These are phyloP conservation scores for Leishmania tropica DNA, from an alignment of 208 protist species.

Conservation along the genomic window DNA sequence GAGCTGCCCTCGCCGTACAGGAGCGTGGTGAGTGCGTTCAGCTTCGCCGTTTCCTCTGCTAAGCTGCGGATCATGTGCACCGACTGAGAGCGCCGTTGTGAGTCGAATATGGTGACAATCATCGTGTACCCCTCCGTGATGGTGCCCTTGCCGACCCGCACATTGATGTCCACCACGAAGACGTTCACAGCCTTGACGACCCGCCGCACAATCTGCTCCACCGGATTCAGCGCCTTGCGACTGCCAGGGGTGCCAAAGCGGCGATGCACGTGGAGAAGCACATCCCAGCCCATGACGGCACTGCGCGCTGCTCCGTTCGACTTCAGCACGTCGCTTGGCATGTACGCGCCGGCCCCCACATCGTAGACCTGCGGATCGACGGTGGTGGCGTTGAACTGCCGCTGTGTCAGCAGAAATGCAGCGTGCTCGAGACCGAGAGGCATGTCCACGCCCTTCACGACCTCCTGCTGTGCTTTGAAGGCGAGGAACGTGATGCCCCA, in stretches of 20 bases:
- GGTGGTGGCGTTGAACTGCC: conserved; percentile 45
- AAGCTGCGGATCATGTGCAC: conserved; percentile 91
- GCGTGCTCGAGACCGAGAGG: conserved; percentile 83
- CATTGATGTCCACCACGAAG: conserved; percentile 90
- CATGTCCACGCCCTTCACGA: conserved; percentile 73
- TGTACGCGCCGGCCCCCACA: conserved; percentile 43
- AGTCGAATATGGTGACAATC: conserved; percentile 91
- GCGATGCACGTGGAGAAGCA: conserved; percentile 84
- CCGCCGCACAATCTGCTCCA: conserved; percentile 88
- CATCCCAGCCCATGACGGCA: conserved; percentile 73
- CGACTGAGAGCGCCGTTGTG: conserved; percentile 76
- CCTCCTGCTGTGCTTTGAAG: conserved; percentile 82
- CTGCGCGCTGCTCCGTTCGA: conserved; percentile 43
- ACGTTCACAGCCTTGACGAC: conserved; percentile 91
- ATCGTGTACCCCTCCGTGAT: conserved; percentile 91
- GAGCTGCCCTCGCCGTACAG: conserved; percentile 91
- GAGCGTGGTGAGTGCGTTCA: conserved; percentile 83
- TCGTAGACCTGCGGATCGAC: conserved; percentile 65
- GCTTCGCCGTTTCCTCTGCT: conserved; percentile 80
- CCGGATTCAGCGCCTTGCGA: conserved; percentile 80
- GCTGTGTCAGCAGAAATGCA: conserved; percentile 63
- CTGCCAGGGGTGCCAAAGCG: conserved; percentile 88
- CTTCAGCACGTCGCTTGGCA: conserved; percentile 26
- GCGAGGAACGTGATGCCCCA: conserved; percentile 87
- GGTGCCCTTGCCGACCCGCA: conserved; percentile 86